These are phyloP conservation scores for Kernera saxatilis DNA, from an alignment of 345 rosid genomes.

Conservation along the genomic window DNA sequence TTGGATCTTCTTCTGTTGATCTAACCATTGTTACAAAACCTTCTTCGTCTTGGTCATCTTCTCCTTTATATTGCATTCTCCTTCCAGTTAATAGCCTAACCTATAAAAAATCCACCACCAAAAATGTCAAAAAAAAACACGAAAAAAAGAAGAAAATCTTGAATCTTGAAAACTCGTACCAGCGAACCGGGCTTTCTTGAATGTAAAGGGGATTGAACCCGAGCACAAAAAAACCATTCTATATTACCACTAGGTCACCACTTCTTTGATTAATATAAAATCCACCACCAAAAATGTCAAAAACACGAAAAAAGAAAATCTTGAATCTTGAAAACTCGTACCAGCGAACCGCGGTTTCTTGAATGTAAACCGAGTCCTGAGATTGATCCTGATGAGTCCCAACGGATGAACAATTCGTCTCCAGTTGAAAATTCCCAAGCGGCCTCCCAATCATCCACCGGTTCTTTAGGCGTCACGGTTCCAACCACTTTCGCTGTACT, in stretches of 20 bases:
- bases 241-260: too few relatives aligned
- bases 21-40: constrained; percentile 61
- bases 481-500: constrained; percentile 89
- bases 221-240: too few relatives aligned
- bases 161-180: constrained; percentile 24
- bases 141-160: background rate
- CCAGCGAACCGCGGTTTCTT: constrained; percentile 44
- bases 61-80: constrained; percentile 53
- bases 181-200: constrained; percentile 44
- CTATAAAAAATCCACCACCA: constrained; percentile 14
- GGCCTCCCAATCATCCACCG: constrained; percentile 49
- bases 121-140: background rate
- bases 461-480: constrained; percentile 67
- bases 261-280: too few relatives aligned
- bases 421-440: constrained; percentile 86
- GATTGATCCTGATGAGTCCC: constrained; percentile 39
- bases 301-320: background rate
- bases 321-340: constrained; percentile 10
- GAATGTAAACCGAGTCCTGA: constrained; percentile 37
- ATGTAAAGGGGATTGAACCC: too few relatives aligned
- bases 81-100: constrained; percentile 57
- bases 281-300: background rate
- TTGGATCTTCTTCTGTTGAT: constrained; percentile 50
- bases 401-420: constrained; percentile 51
- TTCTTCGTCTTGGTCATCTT: constrained; percentile 12